Evolutionary conservation across 2,329 filamentous ascomycete genomes (phyloP), one percentile per base, ranked within the genome.

Genomic region (Diplodia scrobiculata): DNA sequence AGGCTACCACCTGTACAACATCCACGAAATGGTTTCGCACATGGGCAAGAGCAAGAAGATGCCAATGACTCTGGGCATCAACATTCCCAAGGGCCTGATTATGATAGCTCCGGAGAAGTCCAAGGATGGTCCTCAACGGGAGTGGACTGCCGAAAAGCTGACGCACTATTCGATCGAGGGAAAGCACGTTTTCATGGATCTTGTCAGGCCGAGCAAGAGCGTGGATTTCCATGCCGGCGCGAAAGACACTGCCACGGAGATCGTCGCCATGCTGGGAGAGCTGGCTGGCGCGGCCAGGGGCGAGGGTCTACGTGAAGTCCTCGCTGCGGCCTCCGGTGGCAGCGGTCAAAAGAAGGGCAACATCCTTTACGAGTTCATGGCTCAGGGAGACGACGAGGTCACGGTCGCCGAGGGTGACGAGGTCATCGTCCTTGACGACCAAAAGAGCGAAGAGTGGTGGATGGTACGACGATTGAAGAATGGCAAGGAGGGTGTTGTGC

Each of bases 11-110:
- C 84, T 98, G 77, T 98, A 97, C 79, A 97, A 97, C 72, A 93
- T 98, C 72, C 96, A 93, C 75, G 94, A 98, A 79, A 97, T 97
- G 90, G 87, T 97, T 4, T 94, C 92, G n/a, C 87, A 95, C 52
- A 93, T 97, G 87, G 94, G 94, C 66, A 97, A 96, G 81, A 90
- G 91, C 73, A 97, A 97, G 83, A 98, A 98, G 81, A 95, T 97
- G 91, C 92, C 94, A 1, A 97, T 92, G n/a, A 97, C 91, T 0
- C 79, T 98, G 45, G 94, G 94, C n/a, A 89, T 98, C 73, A 97
- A 98, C 75, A 83, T 95, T 66, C 88, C 89, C 55, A 96, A 91
- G 17, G 93, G 93, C 47, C 86, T 89, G 36, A 96, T 99, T 71
- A 88, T 97, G 78, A 91, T 99, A 72, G 91, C 92, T 0, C 93